Base-by-base conservation (phyloP, 2,329 filamentous ascomycete genomes). In the Aschersonia sp. region DNA sequence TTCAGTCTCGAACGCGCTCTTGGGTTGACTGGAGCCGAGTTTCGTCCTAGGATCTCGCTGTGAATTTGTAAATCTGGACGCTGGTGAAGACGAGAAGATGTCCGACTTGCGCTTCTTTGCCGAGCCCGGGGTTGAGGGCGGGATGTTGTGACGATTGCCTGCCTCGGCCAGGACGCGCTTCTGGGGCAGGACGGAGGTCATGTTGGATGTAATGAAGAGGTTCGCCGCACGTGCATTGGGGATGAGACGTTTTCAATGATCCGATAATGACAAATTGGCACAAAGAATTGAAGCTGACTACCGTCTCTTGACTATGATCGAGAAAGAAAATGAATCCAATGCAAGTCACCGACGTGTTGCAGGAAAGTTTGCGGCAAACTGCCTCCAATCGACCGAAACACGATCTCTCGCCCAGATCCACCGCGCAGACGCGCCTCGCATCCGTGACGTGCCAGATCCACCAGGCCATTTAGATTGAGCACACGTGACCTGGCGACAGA, bases 1-100 rank as follows among this genome's bases (percentile, higher is more conserved):
- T 61, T 96, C 89, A 50, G 85, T 83, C 66, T 97, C 92, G 62
- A 98, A 98, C 48, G 84, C 78, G 62, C 89, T 95, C 69, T 94
- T 96, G 12, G 78, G 78, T 64, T 89, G 87, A 56, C 77, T 89
- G 1, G 85, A 91, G 52, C 77, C 74, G 31, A 64, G 62, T 59
- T 80, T 82, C 53, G 75, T 77, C 54, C 77, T 76, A 9, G 67
- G 71, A n/a, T 69, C 72, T 60, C 75, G 77, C 55, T 84, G 77
- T 3, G 82, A 82, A 48, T 78, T 75, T 48, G 75, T 77, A 56
- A 85, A 73, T 49, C 74, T 74, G 32, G 72, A 69, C 9, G 72
- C 68, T 12, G 74, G 76, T 2, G 74, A 75, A 4, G 75, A 77
- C 30, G 75, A 69, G 31, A 71, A 65, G 5, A 73, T 63, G 42